Evolutionary conservation across 2,329 filamentous ascomycete species (phyloP), one percentile per base, ranked within the genome.

Genomic region (Fusarium ramigenum): DNA sequence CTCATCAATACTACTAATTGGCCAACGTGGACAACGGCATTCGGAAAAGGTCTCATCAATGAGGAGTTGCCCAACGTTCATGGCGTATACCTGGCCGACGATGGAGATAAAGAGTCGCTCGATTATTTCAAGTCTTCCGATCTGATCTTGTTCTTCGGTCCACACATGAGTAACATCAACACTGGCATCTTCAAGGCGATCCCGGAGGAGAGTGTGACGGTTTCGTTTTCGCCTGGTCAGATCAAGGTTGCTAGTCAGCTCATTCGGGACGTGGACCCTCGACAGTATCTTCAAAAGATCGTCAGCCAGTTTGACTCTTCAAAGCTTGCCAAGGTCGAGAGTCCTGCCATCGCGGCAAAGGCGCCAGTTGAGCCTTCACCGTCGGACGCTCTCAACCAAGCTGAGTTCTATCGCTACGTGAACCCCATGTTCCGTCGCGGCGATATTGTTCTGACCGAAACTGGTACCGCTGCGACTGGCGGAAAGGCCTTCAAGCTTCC

Each of bases 91-190:
- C n/a, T 54, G 6, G 47, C 63, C 12, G 32, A 30, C 14, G 32
- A 16, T 4, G 63, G 56, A 2, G 65, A 68, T 4, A 19, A 63
- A 9, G n/a, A 2, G 1, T 46, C 65, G 2, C n/a, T 10, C 2
- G 47, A 62, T 0, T 68, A 68, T 23, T 68, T 68, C 40, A 68
- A 63, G 36, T 36, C 37, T 5, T 47, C 65, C 1, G 63, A 68
- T n/a, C 37, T 68, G 1, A 49, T 68, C 21, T 40, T 68, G 7
- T 68, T 68, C 42, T 54, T 68, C 8, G 65, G 65, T 2, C 65
- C 65, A 1, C 65, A 68, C 28, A 16, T 68, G 25, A 68, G 65
- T 7, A 68, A 68, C 25, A 68, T 68, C 14, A 68, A 68, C 12
- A 68, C 65, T 9, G 40, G 18, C 1, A 62, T 68, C 12, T 68